Percentiles rank a stretch among this genome's conserved stretches.
These are phyloP conservation scores for Fusarium guadeloupense DNA, from an alignment of 2,329 filamentous ascomycete genomes.

Conservation along the genomic window DNA sequence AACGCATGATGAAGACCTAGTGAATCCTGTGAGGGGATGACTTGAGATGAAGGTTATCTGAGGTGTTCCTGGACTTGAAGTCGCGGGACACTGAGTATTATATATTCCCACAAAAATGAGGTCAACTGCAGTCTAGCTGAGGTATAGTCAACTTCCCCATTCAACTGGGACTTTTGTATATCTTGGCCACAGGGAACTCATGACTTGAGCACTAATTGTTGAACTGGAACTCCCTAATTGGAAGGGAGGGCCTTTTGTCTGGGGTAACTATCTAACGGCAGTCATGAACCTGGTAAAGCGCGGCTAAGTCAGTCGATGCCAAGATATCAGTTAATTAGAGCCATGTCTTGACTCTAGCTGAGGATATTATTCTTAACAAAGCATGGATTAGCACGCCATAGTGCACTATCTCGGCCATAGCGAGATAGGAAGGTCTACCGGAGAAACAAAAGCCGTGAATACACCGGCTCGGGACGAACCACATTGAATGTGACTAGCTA, in stretches of 20 bases:
- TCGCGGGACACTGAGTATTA: not conserved
- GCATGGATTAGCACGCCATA: slow-evolving; percentile 3
- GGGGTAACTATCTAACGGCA: not conserved
- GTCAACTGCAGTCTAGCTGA: not conserved
- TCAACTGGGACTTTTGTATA: slow-evolving; percentile 15
- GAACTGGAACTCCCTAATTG: slow-evolving; percentile 3
- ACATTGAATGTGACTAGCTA: not conserved
- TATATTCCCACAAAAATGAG: not conserved
- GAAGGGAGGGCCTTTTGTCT: slow-evolving; percentile 21
- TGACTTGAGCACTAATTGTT: not conserved
- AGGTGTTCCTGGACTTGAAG: not conserved
- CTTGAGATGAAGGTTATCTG: not conserved
- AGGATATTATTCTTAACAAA: not conserved
- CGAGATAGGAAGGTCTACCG: slow-evolving; percentile 27
- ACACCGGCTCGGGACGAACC: slow-evolving; percentile 26
- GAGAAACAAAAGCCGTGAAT: slow-evolving; percentile 1
- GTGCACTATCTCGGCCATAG: not conserved
- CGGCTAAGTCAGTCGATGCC: not conserved
- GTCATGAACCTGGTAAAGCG: not conserved
- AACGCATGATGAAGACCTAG: slow-evolving; percentile 43
- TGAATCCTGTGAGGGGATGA: not conserved
- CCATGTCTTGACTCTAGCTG: not conserved
- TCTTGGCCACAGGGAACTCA: slow-evolving; percentile 5
- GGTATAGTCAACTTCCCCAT: slow-evolving; percentile 16
- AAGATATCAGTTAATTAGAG: not conserved